Base-by-base conservation (phyloP, 2,329 filamentous ascomycete genomes). In the Fusarium xylarioides region DNA sequence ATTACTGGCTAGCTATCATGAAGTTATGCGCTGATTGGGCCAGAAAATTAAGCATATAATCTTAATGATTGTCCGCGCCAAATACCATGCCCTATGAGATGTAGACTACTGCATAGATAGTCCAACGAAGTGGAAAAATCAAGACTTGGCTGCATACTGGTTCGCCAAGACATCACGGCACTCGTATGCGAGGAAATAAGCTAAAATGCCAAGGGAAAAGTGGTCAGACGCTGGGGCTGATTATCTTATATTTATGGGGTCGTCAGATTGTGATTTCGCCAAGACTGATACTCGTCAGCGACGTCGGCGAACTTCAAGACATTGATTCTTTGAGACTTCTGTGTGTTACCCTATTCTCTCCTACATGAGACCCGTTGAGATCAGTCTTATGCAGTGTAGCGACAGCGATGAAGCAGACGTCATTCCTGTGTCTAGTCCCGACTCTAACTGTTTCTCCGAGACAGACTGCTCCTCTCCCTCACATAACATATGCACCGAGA, bases 21-120 rank as follows among this genome's bases (percentile, higher is more conserved):
- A 10, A 4, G 15, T 9, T 4, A 10, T 11, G 12, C 1, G n/a
- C 16, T 23, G 4, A 19, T 11, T 34, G 16, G 26, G 21, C 12
- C 6, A 15, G 12, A 21, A 21, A 21, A 21, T 19, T 21, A 28
- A 35, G 32, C 10, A 28, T 26, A 28, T 7, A 19, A 1, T 23
- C 8, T 32, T 34, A 4, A 0, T 4, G 0, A 6, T 2, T 11
- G 9, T 3, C 16, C 3, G 34, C n/a, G 7, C 8, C 12, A 16
- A 28, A 18, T 21, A n/a, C 10, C 10, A 7, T 37, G 3, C 10
- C 23, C 10, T 21, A 16, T 53, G n/a, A 16, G 5, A 37, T 4
- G 2, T 10, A n/a, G 14, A 16, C 19, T 12, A n/a, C 21, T 9
- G 16, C 34, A 37, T 28, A 21, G 26, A 5, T n/a, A 16, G 14